Base-by-base conservation (phyloP, 2,329 filamentous ascomycete species). In the Tolypocladium endophyticum region DNA sequence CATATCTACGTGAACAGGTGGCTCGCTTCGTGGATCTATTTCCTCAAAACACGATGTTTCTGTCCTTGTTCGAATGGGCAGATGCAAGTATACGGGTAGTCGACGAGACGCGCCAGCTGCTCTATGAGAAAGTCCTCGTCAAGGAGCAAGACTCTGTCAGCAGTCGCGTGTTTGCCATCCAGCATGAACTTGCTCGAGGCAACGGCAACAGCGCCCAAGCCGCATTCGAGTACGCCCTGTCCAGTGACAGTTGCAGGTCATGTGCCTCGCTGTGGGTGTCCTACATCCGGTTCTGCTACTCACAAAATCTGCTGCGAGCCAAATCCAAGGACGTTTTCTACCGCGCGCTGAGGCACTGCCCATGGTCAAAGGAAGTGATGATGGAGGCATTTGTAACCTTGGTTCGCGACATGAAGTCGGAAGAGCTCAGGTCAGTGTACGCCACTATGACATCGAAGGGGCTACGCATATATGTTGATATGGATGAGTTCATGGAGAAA, bases 31-130 rank as follows among this genome's bases (percentile, higher is more conserved):
- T 94, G 28, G 66, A 67, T 0, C 69, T 75, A 8, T 96, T 92
- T 69, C 90, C 92, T 0, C 77, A 79, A 56, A 97, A 96, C 73
- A 89, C 85, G 1, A 79, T 90, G 7, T 87, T 97, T 62, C 79
- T 95, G 1, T 78, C 82, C 1, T 74, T 94, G 0, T 88, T 88
- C 63, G 81, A 86, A n/a, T 89, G 87, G 78, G 86, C 89, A 62
- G 87, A 93, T 69, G 79, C 84, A 2, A 83, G 87, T 9, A 83
- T 90, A 52, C 82, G 87, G 30, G 81, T 94, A 58, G 83, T 91
- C 62, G 89, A 95, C 65, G 87, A 90, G 23, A 83, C 95, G 25
- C 85, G 89, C n/a, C 78, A 81, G 7, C 73, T 89, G 11, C 75
- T 92, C 14, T 73, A 80, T 25, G 78, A 79, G 69, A 80, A 80